Evolutionary conservation across 495 filamentous ascomycete genomes (phyloP).

Genomic region (Talaromyces adpressus): DNA sequence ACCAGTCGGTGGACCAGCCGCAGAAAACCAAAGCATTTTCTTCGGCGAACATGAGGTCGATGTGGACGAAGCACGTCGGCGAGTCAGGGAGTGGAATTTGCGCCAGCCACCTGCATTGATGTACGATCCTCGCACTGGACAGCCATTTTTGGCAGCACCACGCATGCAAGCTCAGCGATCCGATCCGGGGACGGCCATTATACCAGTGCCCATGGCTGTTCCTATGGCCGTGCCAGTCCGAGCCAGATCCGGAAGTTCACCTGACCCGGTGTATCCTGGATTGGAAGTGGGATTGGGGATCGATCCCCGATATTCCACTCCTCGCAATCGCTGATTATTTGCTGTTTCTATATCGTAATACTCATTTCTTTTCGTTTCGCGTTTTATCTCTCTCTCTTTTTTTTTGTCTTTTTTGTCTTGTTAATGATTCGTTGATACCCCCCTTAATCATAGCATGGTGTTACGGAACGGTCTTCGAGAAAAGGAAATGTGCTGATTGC

Average conservation of each 20-base stretch:
- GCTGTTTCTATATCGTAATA: not conserved
- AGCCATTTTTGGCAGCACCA: not conserved
- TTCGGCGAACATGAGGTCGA: constrained; percentile 27
- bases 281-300: not conserved
- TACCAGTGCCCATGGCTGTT: not conserved
- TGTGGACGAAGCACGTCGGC: constrained; percentile 22
- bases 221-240: not conserved
- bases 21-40: constrained; percentile 13
- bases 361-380: not conserved
- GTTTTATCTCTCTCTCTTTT: too few relatives aligned
- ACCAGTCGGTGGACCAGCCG: not conserved
- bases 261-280: not conserved
- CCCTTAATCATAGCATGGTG: not conserved
- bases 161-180: not conserved
- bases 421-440: not conserved
- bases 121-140: not conserved
- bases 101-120: not conserved
- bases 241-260: not conserved
- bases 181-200: not conserved
- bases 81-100: constrained; percentile 8
- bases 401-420: not conserved
- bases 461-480: not conserved
- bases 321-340: not conserved
- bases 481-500: not conserved
- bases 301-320: not conserved